Conservation (phyloP, 371 early-diverging fungal genomes). For the Lichtheimia ramosa region DNA sequence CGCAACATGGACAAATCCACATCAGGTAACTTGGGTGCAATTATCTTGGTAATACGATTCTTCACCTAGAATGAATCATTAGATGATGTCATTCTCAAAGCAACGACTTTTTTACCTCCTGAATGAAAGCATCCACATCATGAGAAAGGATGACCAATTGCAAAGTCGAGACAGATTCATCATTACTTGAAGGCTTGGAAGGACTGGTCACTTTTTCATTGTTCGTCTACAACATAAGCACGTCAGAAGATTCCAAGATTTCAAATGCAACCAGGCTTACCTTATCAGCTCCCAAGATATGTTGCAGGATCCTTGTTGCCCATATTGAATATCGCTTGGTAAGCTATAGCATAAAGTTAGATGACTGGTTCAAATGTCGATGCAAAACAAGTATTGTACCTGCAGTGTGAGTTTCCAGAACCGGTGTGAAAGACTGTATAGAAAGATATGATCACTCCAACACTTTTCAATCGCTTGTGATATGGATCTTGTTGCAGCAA, state of each 20-base stretch:
- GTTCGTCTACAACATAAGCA: no score
- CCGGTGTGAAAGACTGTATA: slow-evolving; percentile 60
- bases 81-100: no score
- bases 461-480: slow-evolving; percentile 57
- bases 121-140: slow-evolving; percentile 23
- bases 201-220: no score
- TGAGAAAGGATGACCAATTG: slow-evolving; percentile 17
- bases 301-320: slow-evolving; percentile 22
- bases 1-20: slow-evolving; percentile 26
- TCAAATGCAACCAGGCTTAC: background rate
- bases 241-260: no score
- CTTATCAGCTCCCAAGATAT: slow-evolving; percentile 11
- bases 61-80: slow-evolving; percentile 10
- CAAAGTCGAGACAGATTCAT: slow-evolving; percentile 3
- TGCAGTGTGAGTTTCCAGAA: slow-evolving; percentile 82
- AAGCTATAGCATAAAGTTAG: slow-evolving; percentile 18
- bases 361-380: background rate
- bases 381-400: slow-evolving; percentile 20
- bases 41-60: slow-evolving; percentile 11
- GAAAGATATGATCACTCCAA: slow-evolving; percentile 69
- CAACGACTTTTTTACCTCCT: no score
- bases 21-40: slow-evolving; percentile 38
- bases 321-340: slow-evolving; percentile 50
- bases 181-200: background rate
- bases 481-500: slow-evolving; percentile 55